phyloP scores from a whole-genome alignment of 495 filamentous ascomycete species.

The Schizothecium vesticola region DNA sequence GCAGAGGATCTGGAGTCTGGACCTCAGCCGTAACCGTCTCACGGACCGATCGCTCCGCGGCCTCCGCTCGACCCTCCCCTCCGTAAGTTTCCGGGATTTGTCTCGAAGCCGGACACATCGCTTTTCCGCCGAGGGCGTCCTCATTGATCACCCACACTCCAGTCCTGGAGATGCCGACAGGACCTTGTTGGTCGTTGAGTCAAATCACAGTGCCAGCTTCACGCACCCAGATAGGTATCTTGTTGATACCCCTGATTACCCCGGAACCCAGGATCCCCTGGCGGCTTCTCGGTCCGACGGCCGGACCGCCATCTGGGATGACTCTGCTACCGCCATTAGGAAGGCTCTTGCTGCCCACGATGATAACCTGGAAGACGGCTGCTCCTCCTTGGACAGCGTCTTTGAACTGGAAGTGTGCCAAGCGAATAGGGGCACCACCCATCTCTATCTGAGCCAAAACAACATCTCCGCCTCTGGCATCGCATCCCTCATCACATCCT shows the following conservation, averaged over 20 bases:
- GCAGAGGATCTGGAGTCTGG: slow-evolving; percentile 41
- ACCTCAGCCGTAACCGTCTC: slow-evolving; percentile 40
- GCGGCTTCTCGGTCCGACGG: slow-evolving; percentile 27
- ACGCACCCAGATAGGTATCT: slow-evolving; percentile 35
- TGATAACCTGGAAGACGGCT: neutral
- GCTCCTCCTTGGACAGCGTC: slow-evolving; percentile 3
- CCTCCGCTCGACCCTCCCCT: slow-evolving; percentile 24
- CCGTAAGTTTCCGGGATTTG: slow-evolving; percentile 6
- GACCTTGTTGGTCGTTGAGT: slow-evolving; percentile 23
- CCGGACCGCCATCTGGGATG: slow-evolving; percentile 18
- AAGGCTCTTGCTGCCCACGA: slow-evolving; percentile 19
- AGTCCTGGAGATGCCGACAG: neutral
- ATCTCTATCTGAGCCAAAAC: slow-evolving; percentile 40
- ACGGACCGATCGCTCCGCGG: slow-evolving; percentile 28
- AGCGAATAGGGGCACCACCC: slow-evolving; percentile 32
- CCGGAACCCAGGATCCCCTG: neutral
- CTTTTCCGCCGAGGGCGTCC: slow-evolving; percentile 33
- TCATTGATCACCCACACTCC: slow-evolving; percentile 10
- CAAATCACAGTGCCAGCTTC: slow-evolving; percentile 28
- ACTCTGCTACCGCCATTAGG: slow-evolving; percentile 31
- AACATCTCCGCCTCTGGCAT: slow-evolving; percentile 27
- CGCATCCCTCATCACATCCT: slow-evolving; percentile 27
- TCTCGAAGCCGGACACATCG: slow-evolving; percentile 2
- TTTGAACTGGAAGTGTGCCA: slow-evolving; percentile 18
- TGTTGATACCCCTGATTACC: slow-evolving; percentile 37